Evolutionary conservation across 2,329 filamentous ascomycete species (phyloP), one percentile per base, ranked within the genome.

Genomic region (Colletotrichum tofieldiae): DNA sequence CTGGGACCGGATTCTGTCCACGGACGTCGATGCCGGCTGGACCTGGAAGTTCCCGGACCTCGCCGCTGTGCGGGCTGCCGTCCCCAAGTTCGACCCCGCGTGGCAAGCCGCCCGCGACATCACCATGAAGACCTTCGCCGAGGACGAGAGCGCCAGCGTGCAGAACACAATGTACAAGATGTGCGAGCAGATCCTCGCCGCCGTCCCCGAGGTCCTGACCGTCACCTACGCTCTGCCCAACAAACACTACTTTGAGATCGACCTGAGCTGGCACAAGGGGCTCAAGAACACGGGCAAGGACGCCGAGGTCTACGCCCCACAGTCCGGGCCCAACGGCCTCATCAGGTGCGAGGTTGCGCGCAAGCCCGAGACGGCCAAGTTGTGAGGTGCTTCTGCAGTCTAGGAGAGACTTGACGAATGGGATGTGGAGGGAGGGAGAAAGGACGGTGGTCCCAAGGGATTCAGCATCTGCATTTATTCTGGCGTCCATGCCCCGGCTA

Each of bases 161-260:
- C 96, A 99, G 85, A 92, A 92, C 78, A 98, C 96, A 73, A 98
- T 99, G 96, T 99, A 98, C 87, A 97, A 98, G 87, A 99, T 99
- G 96, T 92, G 90, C 77, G 93, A 96, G 82, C 87, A 92, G 82
- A 98, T 99, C 76, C 87, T 99, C 65, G 92, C 89, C 11, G 90
- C 87, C 29, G 93, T 92, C 32, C 93, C 94, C 18, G 86, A 92
- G 75, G 89, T 95, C 29, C 89, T 92, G 55, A 87, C 88, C 29
- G 94, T 96, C 52, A 90, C 93, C 77, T 98, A 98, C 81, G 88
- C 92, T 11, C 87, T 99, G 78, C 96, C 96, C 14, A 99, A 99
- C 87, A 98, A 98, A 87, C 96, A 99, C 85, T 98, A 98, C 86
- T 98, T 98, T 80, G 96, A 98, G 84, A 92, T 98, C 82, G 96